A percentile compares a stretch with the other conserved stretches of the same genome.
Conservation (phyloP, 1,284 basidiomycete species). For the Xerocomus alliaceus region DNA sequence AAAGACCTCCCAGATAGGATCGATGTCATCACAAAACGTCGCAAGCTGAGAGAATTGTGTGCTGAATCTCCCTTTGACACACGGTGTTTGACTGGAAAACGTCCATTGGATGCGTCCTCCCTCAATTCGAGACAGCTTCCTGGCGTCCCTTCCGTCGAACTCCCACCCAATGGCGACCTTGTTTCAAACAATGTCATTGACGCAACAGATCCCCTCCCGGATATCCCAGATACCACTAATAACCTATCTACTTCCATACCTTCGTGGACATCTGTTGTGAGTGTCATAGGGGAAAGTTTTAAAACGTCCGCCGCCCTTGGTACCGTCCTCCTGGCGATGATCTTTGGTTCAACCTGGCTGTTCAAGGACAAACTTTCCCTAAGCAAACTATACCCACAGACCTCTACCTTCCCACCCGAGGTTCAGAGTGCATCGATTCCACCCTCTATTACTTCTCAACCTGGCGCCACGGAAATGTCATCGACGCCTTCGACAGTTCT, state of each 20-base stretch:
- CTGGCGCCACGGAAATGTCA: not conserved
- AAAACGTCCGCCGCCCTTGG: conserved; percentile 21
- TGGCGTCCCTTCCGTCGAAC: conserved; percentile 41
- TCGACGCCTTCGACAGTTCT: not conserved
- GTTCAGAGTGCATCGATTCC: conserved; percentile 2
- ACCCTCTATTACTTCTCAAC: conserved; percentile 7
- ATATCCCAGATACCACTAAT: conserved; percentile 22
- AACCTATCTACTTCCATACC: conserved; percentile 20
- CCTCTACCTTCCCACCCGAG: not conserved
- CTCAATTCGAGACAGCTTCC: conserved; percentile 42
- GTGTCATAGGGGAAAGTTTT: conserved; percentile 17
- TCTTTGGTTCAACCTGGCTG: conserved; percentile 34
- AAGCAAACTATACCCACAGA: conserved; percentile 18
- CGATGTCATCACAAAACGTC: conserved; percentile 51
- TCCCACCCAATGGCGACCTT: conserved; percentile 23
- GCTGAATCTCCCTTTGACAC: conserved; percentile 52
- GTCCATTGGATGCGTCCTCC: conserved; percentile 51
- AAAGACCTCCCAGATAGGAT: conserved; percentile 49
- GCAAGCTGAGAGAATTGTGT: conserved; percentile 47
- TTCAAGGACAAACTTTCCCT: conserved; percentile 31
- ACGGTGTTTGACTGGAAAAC: conserved; percentile 67
- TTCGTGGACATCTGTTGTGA: conserved; percentile 25
- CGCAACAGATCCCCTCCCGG: conserved; percentile 16
- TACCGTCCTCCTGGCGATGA: conserved; percentile 31
- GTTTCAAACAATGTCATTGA: conserved; percentile 11